phyloP scores from a whole-genome alignment of 2,329 filamentous ascomycete genomes.

The Pseudogymnoascus sp. region DNA sequence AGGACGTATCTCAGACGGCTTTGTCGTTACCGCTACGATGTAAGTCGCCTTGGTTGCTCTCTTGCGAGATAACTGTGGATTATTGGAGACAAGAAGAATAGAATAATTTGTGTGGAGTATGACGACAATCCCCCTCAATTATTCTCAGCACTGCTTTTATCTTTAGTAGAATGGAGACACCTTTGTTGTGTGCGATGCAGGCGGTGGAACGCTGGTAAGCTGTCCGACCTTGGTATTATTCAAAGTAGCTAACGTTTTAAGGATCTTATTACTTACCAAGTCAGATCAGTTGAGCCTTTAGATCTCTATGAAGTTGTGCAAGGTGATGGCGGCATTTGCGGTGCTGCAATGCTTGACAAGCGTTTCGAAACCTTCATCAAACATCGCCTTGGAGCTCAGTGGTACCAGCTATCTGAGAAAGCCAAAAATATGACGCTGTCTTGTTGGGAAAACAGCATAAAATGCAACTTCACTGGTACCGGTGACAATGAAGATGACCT shows the following conservation, averaged over 20 bases:
- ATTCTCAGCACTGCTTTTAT: too few relatives aligned
- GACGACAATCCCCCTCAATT: too few relatives aligned
- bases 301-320: slow-evolving; percentile 25
- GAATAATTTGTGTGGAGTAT: too few relatives aligned
- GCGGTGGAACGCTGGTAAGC: slow-evolving; percentile 25
- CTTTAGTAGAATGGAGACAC: slow-evolving; percentile 21
- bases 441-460: neutral
- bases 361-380: slow-evolving; percentile 23
- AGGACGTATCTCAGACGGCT: too few relatives aligned
- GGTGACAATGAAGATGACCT: neutral
- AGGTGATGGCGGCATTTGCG: slow-evolving; percentile 23
- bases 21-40: too few relatives aligned
- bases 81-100: too few relatives aligned
- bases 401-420: neutral
- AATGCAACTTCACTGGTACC: neutral
- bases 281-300: slow-evolving; percentile 18
- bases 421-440: neutral
- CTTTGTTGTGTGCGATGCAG: slow-evolving; percentile 29
- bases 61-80: too few relatives aligned
- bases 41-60: too few relatives aligned
- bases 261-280: slow-evolving; percentile 29
- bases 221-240: neutral
- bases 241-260: neutral
- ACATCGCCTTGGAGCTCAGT: neutral
- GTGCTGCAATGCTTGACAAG: slow-evolving; percentile 24